A percentile compares a stretch with the other conserved stretches of the same genome.
These are phyloP conservation scores for Candolleomyces aberdarensis DNA, from an alignment of 768 basidiomycete species.

Conservation along the genomic window DNA sequence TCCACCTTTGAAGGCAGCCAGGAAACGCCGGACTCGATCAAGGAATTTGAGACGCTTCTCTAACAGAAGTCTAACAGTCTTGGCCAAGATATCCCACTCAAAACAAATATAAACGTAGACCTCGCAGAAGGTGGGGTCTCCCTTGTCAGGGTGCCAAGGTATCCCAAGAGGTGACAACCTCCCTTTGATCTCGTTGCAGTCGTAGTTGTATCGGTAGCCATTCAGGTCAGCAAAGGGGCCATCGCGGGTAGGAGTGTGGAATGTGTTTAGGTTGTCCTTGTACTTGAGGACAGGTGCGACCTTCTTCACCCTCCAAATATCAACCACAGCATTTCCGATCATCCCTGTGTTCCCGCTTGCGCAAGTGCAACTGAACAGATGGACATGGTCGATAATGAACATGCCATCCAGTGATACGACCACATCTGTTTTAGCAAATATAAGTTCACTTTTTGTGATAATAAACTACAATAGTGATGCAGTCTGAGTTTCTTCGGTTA, in stretches of 20 bases:
- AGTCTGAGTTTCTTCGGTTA: too few species aligned
- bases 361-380: constrained; percentile 25
- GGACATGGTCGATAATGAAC: constrained; percentile 30
- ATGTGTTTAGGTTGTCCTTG: constrained; percentile 21
- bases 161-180: constrained; percentile 17
- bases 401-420: constrained; percentile 2
- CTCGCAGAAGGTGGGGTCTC: constrained; percentile 17
- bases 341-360: constrained; percentile 29
- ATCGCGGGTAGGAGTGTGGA: constrained; percentile 16
- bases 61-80: constrained; percentile 26
- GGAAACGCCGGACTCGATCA: constrained; percentile 11
- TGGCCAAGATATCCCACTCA: constrained; percentile 25
- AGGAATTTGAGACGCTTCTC: constrained; percentile 28
- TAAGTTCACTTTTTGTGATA: too few species aligned
- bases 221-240: constrained; percentile 4
- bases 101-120: constrained; percentile 29
- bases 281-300: constrained; percentile 19
- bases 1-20: constrained; percentile 2
- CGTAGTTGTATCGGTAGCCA: constrained; percentile 17
- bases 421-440: too few species aligned
- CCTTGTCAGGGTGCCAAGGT: constrained; percentile 29
- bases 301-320: constrained; percentile 23
- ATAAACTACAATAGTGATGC: too few species aligned
- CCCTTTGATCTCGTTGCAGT: constrained; percentile 9
- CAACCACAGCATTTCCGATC: constrained; percentile 23